Percentiles rank a stretch among this genome's conserved stretches.
Conservation (phyloP, 2,329 filamentous ascomycete species). For the Pseudocercospora crystallina region DNA sequence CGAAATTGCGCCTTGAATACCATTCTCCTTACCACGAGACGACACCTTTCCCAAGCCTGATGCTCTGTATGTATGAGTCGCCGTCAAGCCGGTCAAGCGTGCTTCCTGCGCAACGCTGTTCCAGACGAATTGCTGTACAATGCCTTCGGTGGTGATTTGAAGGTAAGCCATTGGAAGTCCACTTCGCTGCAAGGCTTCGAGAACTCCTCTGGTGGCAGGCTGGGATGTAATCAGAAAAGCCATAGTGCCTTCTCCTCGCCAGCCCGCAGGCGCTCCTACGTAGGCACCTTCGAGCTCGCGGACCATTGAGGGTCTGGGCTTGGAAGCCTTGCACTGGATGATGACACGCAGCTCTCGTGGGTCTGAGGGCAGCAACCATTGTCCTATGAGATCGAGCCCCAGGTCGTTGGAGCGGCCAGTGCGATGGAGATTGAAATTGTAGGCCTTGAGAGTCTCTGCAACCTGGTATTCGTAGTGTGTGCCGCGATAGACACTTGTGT, state of each 20-base stretch:
- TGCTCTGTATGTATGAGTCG: slow-evolving; percentile 13
- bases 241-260: slow-evolving; percentile 65
- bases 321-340: slow-evolving; percentile 67
- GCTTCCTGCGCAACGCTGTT: slow-evolving; percentile 63
- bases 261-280: slow-evolving; percentile 69
- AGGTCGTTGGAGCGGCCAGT: slow-evolving; percentile 66
- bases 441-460: slow-evolving; percentile 53
- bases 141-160: slow-evolving; percentile 59
- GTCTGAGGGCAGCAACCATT: slow-evolving; percentile 59
- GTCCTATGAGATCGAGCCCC: slow-evolving; percentile 73
- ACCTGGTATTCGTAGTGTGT: slow-evolving; percentile 77
- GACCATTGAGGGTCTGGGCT: slow-evolving; percentile 58
- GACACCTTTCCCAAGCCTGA: too few relatives aligned
- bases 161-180: slow-evolving; percentile 71
- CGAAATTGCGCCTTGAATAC: too few relatives aligned
- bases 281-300: slow-evolving; percentile 82
- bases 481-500: slow-evolving; percentile 65
- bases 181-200: slow-evolving; percentile 68
- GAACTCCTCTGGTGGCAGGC: slow-evolving; percentile 74
- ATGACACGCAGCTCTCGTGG: slow-evolving; percentile 41
- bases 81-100: slow-evolving; percentile 58
- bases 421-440: slow-evolving; percentile 65
- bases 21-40: too few relatives aligned
- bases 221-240: slow-evolving; percentile 69
- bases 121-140: slow-evolving; percentile 69